Percentiles rank a stretch among this genome's conserved stretches.
Evolutionary conservation across 2,329 filamentous ascomycete genomes (phyloP).

Genomic region (Hortaea sp.): DNA sequence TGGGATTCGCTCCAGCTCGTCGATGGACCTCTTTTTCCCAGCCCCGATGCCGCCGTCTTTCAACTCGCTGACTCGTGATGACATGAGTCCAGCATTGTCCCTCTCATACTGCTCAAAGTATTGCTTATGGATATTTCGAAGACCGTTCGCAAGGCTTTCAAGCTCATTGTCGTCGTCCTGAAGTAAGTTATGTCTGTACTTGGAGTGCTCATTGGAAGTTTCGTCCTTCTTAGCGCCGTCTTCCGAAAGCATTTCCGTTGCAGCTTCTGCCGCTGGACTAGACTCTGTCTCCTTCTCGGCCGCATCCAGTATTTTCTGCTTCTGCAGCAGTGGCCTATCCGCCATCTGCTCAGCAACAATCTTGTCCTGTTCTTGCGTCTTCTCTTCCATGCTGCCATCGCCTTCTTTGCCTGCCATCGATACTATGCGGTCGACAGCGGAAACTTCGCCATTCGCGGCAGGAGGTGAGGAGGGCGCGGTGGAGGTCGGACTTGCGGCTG

Average conservation of each 20-base stretch:
- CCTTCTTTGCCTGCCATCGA: conserved; percentile 65
- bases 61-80: conserved; percentile 35
- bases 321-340: conserved; percentile 78
- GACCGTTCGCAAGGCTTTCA: conserved; percentile 61
- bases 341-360: conserved; percentile 79
- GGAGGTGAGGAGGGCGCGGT: conserved; percentile 6
- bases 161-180: conserved; percentile 84
- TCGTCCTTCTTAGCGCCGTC: conserved; percentile 25
- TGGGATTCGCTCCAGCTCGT: conserved; percentile 55
- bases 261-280: conserved; percentile 38
- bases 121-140: conserved; percentile 62
- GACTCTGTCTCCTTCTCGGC: conserved; percentile 58
- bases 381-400: conserved; percentile 57
- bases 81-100: conserved; percentile 29
- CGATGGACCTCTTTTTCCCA: conserved; percentile 38
- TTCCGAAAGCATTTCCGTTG: conserved; percentile 25
- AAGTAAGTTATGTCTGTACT: conserved; percentile 63
- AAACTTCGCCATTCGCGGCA: conserved; percentile 34
- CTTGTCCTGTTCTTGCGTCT: conserved; percentile 78
- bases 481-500: conserved; percentile 5
- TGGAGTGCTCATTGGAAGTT: conserved; percentile 29
- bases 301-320: conserved; percentile 83
- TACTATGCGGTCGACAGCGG: conserved; percentile 64
- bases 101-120: conserved; percentile 79
- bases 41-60: conserved; percentile 37